Evolutionary conservation across 2,329 filamentous ascomycete species (phyloP), one percentile per base, ranked within the genome.

Genomic region (Hymenoscyphus fraxineus): DNA sequence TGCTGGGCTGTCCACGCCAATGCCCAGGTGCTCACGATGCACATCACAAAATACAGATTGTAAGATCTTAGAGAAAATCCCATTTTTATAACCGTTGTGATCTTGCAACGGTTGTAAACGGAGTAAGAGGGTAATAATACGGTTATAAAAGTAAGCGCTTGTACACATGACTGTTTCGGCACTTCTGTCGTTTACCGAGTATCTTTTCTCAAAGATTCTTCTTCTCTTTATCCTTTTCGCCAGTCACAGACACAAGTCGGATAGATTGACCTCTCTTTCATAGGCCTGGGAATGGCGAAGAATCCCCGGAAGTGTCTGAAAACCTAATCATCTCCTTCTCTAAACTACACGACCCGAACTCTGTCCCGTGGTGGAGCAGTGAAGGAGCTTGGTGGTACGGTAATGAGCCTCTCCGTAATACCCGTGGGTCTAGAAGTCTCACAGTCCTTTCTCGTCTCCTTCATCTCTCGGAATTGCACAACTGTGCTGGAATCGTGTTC

Each of bases 381-480:
- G 35, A 72, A 76, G 65, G 71, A 69, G 10, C 67, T 78, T 10
- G 78, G 78, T 5, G 78, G 69, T 22, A 66, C 72, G 62, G 78
- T 80, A 1, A 80, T 80, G 77, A 79, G 77, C 67, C 70, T 70
- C 27, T 67, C 68, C 56, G 74, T 80, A 12, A 80, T 81, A 64
- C 74, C 76, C 10, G 77, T 79, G 64, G 78, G 79, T n/a, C 75
- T 77, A 58, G 78, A 80, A 58, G 76, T 77, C n/a, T 74, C 72
- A 0, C 78, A 77, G 66, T 74, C 78, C 12, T 77, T 77, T 27
- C 66, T 80, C 16, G 41, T 66, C 54, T 66, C 57, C 15, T 66
- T 80, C 67, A 80, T 80, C 77, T 81, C 55, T 76, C 77, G 3
- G 79, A 81, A n/a, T n/a, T n/a, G n/a, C n/a, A n/a, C n/a, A n/a